Evolutionary conservation across 2,329 filamentous ascomycete species (phyloP), one percentile per base, ranked within the genome.

Genomic region (Penicillium sp.): DNA sequence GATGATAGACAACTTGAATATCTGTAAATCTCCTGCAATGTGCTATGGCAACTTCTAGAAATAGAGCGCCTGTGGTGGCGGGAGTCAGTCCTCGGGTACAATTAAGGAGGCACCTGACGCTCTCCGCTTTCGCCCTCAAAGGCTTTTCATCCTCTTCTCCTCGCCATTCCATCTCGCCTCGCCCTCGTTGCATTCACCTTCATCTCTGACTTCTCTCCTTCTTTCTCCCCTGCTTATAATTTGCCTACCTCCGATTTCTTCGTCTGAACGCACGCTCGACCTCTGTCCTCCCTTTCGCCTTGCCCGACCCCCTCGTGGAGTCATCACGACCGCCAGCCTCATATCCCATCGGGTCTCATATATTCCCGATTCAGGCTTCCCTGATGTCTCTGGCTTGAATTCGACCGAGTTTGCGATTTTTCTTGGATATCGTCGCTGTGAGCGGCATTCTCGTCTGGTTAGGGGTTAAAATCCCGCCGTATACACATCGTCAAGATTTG

Each of bases 51-150:
- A 22, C 40, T 48, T 50, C 4, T 4, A 50, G 45, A 54, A 51
- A 54, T 46, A 54, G 50, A 45, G 34, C 32, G 47, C 20, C 11
- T 37, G 45, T 52, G 49, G 51, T 58, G 51, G 49, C 51, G 51
- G 50, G 50, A 54, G 46, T 42, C 44, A 50, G 29, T 41, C 36
- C 46, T 49, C 41, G 45, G 51, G 44, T 50, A 50, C 52, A 42
- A 42, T 57, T 58, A 57, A 57, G 54, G 56, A 58, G 57, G 54
- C 56, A 59, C 57, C 57, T 59, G 57, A 59, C 57, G 54, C 57
- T 57, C 57, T 58, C 56, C 57, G 56, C 56, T 58, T 59, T 57
- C 51, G 49, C 55, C 55, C 50, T 57, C 54, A 50, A 51, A 55
- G 49, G 46, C 54, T 54, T 57, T 56, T 57, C 46, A 46, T 50